These are phyloP conservation scores for Entomortierella chlamydospora DNA, from an alignment of 192 early-diverging fungal species.

Conservation along the genomic window DNA sequence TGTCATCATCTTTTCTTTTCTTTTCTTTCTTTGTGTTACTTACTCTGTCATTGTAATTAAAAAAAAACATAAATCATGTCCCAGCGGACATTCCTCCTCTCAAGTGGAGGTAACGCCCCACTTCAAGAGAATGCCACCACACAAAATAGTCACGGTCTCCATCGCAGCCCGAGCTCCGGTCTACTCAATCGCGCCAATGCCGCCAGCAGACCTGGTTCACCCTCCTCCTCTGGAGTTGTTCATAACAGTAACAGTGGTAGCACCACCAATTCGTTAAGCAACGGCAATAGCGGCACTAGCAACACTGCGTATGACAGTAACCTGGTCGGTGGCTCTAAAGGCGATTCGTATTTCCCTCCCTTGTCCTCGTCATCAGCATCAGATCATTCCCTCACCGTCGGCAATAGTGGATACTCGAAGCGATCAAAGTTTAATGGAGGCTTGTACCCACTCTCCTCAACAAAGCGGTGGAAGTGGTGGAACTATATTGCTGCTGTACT, in stretches of 20 bases:
- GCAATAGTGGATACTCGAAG: slow-evolving; percentile 25
- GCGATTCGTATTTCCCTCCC: slow-evolving; percentile 36
- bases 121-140: slow-evolving; percentile 17
- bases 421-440: slow-evolving; percentile 25
- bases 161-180: slow-evolving; percentile 32
- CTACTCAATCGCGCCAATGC: slow-evolving; percentile 36
- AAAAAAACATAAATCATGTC: slow-evolving; percentile 11
- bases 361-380: slow-evolving; percentile 15
- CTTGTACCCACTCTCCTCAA: slow-evolving; percentile 3
- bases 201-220: slow-evolving; percentile 38
- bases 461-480: slow-evolving; percentile 55
- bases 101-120: slow-evolving; percentile 18
- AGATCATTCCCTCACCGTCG: slow-evolving; percentile 36
- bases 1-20: background rate
- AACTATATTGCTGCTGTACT: slow-evolving; percentile 36
- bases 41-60: background rate
- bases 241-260: background rate
- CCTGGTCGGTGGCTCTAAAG: background rate
- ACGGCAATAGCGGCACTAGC: background rate
- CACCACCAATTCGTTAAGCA: slow-evolving; percentile 7
- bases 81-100: slow-evolving; percentile 27
- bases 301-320: background rate
- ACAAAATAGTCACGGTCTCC: slow-evolving; percentile 8
- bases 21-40: background rate
- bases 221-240: background rate